Evolutionary conservation across 306 rosid species (phyloP), one percentile per base, ranked within the genome.

Genomic region (Neltuma alba): DNA sequence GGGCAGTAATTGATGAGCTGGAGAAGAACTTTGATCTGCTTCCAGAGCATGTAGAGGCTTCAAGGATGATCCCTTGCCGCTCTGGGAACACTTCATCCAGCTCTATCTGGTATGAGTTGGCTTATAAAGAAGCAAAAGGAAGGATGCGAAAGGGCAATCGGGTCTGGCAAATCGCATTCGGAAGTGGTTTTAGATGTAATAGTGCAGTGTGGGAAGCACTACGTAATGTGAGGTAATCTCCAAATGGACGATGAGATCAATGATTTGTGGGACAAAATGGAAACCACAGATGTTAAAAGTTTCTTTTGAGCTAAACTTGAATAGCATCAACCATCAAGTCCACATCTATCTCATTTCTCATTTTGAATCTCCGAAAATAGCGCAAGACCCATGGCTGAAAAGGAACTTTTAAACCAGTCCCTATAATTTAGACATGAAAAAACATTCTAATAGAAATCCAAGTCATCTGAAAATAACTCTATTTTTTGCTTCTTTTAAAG

Each of bases 161-260:
- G 55, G 82, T 90, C 30, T 92, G 97, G 97, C 97, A 92, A 84
- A 92, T 92, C 75, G 97, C 94, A n/a, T 92, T 92, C 75, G 97
- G 94, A 28, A 92, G 94, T 79, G 97, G 97, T 36, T 92, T 92
- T 74, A 92, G 89, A 54, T 92, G 97, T 76, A 92, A 92, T 25
- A 92, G 97, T 74, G 97, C 92, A 0, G 89, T 92, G 18, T 92
- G 94, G 97, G 85, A 92, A 83, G 94, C 97, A 3, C 90, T 92
- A 16, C 73, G 80, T 48, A 87, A 86, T 72, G 90, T 92, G 68
- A 86, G 70, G 85, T 86, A 91, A 37, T 92, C 94, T 30, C 80
- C 36, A 11, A 85, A 84, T 75, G 92, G 97, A 74, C 94, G 92
- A 21, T 92, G 97, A 79, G 71, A 14, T 79, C 44, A 79, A 79